Evolutionary conservation across 345 rosid genomes (phyloP), one percentile per base, ranked within the genome.

Genomic region (Noccaea caerulescens): DNA sequence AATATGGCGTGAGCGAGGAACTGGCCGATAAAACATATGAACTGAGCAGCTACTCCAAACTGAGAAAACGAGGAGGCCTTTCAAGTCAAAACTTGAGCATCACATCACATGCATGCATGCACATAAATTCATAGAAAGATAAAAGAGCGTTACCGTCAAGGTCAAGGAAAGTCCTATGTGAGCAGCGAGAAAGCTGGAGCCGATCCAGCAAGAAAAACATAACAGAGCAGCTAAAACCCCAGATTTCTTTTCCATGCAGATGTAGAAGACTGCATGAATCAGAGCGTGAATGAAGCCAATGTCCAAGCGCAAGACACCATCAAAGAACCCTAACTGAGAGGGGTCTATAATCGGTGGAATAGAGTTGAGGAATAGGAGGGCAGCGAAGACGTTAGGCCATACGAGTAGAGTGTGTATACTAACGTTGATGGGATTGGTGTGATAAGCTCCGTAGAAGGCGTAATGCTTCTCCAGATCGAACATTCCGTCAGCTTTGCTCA

Each of bases 361-460:
- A 46, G 81, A 86, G 79, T 89, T 54, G 63, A 92, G 65, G 63
- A 81, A 85, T 70, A 92, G 59, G 36, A 92, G 92, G 4, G 81
- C 0, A 0, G 91, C 77, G 77, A 89, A 92, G 45, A 89, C 59
- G 61, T 87, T 84, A 1, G 98, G 96, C 96, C 98, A 92, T 3
- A 92, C 98, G 60, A 84, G 77, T 10, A 89, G 10, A 9, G 76
- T 83, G 80, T 92, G 98, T 56, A 92, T 84, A 25, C 85, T 11
- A 11, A 87, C 52, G 82, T 90, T 90, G 4, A 84, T 49, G 25
- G 77, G 82, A 77, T 90, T 93, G 59, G 79, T 82, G 81, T 93
- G 97, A 44, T 93, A 88, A 0, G 93, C 93, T 7, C 96, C 98
- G 20, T 93, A 93, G 86, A 80, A 90, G 7, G 98, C 88, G 58